A percentile compares a stretch with the other conserved stretches of the same genome.
phyloP scores from a whole-genome alignment of 2,329 filamentous ascomycete species.

The Fusarium hostae region DNA sequence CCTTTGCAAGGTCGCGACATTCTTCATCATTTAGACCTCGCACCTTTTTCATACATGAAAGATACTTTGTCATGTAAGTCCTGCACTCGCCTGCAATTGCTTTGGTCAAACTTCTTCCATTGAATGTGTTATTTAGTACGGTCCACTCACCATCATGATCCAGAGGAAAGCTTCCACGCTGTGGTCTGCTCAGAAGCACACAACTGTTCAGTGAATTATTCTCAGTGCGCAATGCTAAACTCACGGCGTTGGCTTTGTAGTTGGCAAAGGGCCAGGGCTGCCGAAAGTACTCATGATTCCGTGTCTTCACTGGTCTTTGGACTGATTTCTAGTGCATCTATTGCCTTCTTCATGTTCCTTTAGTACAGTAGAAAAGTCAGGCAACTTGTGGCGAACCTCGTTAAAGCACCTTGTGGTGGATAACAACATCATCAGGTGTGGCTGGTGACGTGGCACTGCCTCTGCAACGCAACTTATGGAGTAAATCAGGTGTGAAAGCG shows the following conservation, averaged over 20 bases:
- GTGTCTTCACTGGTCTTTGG: constrained; percentile 17
- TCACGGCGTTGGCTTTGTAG: constrained; percentile 75
- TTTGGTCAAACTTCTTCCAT: constrained; percentile 12
- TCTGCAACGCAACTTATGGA: not conserved
- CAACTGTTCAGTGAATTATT: constrained; percentile 21
- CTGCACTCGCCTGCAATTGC: constrained; percentile 85
- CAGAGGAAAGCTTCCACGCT: constrained; percentile 91
- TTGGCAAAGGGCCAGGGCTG: constrained; percentile 73
- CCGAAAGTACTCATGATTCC: constrained; percentile 72
- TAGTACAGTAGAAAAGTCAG: constrained; percentile 28
- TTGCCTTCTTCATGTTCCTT: constrained; percentile 17
- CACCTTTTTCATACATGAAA: constrained; percentile 86
- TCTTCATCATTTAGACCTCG: constrained; percentile 87
- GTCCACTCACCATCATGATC: constrained; percentile 77
- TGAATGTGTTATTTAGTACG: not conserved
- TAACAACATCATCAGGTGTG: constrained; percentile 38
- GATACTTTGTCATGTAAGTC: constrained; percentile 83
- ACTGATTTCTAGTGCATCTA: constrained; percentile 12
- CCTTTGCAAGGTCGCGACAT: constrained; percentile 87
- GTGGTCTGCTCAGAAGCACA: constrained; percentile 67
- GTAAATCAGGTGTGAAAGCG: not conserved
- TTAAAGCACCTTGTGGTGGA: constrained; percentile 28
- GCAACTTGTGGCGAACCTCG: constrained; percentile 36
- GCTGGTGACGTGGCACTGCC: constrained; percentile 40
- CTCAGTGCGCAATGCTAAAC: constrained; percentile 45